phyloP scores from a whole-genome alignment of 2,329 filamentous ascomycete genomes.

The Aspergillus quadricinctus region DNA sequence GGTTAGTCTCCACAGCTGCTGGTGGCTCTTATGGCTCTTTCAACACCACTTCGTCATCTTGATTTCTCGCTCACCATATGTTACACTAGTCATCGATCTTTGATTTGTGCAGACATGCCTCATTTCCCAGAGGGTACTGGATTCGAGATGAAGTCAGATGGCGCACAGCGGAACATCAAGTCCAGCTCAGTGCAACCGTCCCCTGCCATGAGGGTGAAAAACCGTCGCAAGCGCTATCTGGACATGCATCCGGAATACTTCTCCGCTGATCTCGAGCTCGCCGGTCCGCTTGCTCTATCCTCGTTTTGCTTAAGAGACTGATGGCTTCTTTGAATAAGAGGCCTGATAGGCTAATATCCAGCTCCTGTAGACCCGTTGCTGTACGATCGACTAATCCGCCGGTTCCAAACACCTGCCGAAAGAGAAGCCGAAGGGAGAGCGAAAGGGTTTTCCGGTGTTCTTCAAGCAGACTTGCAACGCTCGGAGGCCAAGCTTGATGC shows the following conservation, averaged over 20 bases:
- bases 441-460: conserved; percentile 73
- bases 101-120: conserved; percentile 24
- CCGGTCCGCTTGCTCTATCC: conserved; percentile 45
- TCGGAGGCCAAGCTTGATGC: conserved; percentile 71
- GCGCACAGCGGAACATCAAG: conserved; percentile 1
- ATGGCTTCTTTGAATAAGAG: conserved; percentile 8
- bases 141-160: conserved; percentile 12
- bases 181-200: conserved; percentile 24
- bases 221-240: conserved; percentile 73
- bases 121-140: conserved; percentile 33
- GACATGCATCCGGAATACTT: conserved; percentile 71
- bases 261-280: conserved; percentile 57
- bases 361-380: conserved; percentile 63
- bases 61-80: conserved; percentile 4
- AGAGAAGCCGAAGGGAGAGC: conserved; percentile 66
- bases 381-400: conserved; percentile 74
- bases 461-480: conserved; percentile 72
- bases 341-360: conserved; percentile 23
- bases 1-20: not conserved
- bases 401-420: conserved; percentile 69
- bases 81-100: not conserved
- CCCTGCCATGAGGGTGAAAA: conserved; percentile 57
- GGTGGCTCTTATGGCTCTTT: conserved; percentile 10
- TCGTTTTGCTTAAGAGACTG: conserved; percentile 15
- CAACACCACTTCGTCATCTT: conserved; percentile 9